Conservation (phyloP, 2,329 filamentous ascomycete species). For the Ophiostoma fasciatum region DNA sequence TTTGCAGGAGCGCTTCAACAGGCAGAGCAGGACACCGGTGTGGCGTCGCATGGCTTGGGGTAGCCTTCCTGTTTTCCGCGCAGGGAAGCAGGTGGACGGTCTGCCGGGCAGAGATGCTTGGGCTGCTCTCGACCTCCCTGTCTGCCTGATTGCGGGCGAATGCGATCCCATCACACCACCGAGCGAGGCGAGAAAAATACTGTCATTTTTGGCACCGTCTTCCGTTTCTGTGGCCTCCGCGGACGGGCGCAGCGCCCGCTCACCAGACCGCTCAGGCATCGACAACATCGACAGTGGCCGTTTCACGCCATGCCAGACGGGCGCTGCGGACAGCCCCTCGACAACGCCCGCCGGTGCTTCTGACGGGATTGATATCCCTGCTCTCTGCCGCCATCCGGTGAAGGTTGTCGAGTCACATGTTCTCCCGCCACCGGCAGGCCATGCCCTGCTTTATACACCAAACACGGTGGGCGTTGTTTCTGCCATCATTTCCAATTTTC, state of each 20-base stretch:
- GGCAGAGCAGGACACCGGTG: conserved; percentile 66
- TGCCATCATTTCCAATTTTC: conserved; percentile 70
- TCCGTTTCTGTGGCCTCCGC: background rate
- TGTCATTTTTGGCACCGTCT: conserved; percentile 1
- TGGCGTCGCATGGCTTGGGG: conserved; percentile 73
- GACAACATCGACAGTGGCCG: conserved; percentile 24
- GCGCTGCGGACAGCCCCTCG: conserved; percentile 26
- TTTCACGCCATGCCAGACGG: conserved; percentile 14
- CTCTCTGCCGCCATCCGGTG: conserved; percentile 31
- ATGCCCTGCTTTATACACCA: conserved; percentile 72
- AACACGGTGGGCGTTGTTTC: conserved; percentile 61
- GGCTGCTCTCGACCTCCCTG: conserved; percentile 55
- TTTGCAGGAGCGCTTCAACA: conserved; percentile 62
- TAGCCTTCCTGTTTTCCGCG: conserved; percentile 43
- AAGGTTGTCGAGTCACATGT: conserved; percentile 52
- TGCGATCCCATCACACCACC: conserved; percentile 52
- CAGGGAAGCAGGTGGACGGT: conserved; percentile 41
- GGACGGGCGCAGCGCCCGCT: background rate
- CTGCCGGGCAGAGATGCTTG: conserved; percentile 57
- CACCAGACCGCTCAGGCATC: conserved; percentile 9
- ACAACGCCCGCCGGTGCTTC: conserved; percentile 29
- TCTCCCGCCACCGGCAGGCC: conserved; percentile 63
- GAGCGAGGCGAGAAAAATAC: conserved; percentile 23
- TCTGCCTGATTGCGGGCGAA: conserved; percentile 67
- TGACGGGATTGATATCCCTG: conserved; percentile 24